phyloP scores from a whole-genome alignment of 2,329 filamentous ascomycete species.

The Cercospora sojina region DNA sequence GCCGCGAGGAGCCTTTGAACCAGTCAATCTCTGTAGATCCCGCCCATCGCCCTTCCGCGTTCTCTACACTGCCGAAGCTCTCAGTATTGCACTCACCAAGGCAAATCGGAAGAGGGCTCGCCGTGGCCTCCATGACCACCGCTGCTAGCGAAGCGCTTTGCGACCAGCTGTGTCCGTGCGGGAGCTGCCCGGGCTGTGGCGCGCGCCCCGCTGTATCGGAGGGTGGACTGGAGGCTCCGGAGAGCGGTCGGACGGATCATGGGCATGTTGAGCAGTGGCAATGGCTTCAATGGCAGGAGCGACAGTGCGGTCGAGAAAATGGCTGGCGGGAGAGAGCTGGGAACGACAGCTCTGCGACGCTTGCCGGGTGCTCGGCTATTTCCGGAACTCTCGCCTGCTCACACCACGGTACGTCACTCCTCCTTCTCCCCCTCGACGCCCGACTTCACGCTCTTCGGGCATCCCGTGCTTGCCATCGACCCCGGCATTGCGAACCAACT shows the following conservation, averaged over 20 bases:
- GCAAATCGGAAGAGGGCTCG: constrained; percentile 31
- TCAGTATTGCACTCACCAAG: constrained; percentile 26
- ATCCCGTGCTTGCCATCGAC: no score
- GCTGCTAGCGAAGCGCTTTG: constrained; percentile 33
- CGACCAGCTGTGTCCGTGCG: constrained; percentile 29
- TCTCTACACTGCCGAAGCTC: not conserved
- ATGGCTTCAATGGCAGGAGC: constrained; percentile 9
- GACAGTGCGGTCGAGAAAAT: constrained; percentile 14
- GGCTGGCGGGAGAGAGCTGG: constrained; percentile 13
- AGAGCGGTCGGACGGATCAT: constrained; percentile 29
- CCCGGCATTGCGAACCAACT: no score
- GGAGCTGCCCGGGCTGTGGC: constrained; percentile 24
- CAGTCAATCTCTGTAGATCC: constrained; percentile 2
- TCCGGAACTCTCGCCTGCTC: constrained; percentile 8
- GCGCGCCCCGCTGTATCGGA: constrained; percentile 23
- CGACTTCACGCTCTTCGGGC: not conserved
- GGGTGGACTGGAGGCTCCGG: constrained; percentile 26
- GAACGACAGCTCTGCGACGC: not conserved
- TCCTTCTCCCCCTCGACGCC: not conserved
- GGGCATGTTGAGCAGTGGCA: constrained; percentile 20
- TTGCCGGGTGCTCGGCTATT: constrained; percentile 2
- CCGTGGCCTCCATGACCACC: constrained; percentile 27
- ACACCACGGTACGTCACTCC: not conserved
- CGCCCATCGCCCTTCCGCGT: not conserved
- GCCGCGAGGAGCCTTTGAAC: constrained; percentile 41